Percentiles rank a stretch among this genome's conserved stretches.
These are phyloP conservation scores for Fusarium coicis DNA, from an alignment of 2,329 filamentous ascomycete species.

Conservation along the genomic window DNA sequence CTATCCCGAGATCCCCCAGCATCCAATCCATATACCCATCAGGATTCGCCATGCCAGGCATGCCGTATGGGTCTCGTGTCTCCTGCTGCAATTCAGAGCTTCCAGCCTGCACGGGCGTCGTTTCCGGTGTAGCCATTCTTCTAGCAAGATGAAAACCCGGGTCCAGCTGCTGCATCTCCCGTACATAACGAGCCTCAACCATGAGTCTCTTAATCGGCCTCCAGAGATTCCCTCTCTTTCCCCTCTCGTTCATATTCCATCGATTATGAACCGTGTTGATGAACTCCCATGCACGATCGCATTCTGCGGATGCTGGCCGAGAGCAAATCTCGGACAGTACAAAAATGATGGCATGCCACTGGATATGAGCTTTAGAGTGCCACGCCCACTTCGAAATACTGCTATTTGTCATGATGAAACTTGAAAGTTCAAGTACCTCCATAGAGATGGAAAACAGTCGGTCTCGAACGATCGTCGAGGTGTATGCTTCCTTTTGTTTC, in stretches of 20 bases:
- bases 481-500: background rate
- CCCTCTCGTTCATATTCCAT: background rate
- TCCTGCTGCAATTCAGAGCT: background rate
- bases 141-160: background rate
- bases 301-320: fast-evolving
- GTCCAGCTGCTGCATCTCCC: background rate
- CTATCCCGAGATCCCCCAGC: background rate
- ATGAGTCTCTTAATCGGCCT: background rate
- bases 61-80: fast-evolving
- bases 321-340: background rate
- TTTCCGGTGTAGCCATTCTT: background rate
- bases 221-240: background rate
- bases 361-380: background rate
- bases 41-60: background rate
- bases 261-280: background rate
- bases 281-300: background rate
- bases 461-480: fast-evolving
- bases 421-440: background rate
- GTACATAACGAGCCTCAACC: background rate
- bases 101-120: fast-evolving
- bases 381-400: background rate
- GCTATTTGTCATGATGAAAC: background rate
- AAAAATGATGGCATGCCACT: background rate
- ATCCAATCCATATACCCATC: background rate
- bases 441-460: background rate